phyloP scores from a whole-genome alignment of 805 yeast species.

The Cyberlindnera mrakii region DNA sequence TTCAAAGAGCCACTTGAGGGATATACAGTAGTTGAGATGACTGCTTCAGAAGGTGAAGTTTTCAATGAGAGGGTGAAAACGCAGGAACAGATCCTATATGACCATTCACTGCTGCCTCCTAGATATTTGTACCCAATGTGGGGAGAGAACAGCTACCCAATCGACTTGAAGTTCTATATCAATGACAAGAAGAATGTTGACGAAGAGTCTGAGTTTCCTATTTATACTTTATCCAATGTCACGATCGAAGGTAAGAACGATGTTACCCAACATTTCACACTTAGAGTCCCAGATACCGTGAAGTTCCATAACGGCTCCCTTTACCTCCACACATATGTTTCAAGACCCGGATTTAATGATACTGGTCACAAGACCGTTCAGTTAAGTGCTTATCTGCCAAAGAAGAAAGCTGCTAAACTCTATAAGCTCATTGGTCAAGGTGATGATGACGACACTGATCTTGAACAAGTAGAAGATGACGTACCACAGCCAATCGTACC shows the following conservation, averaged over 20 bases:
- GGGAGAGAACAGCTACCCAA: constrained; percentile 5
- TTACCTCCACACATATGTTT: constrained; percentile 27
- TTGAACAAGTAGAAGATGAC: constrained; percentile 10
- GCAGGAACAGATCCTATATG: constrained; percentile 19
- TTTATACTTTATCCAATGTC: constrained; percentile 6
- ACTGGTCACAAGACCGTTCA: constrained; percentile 19
- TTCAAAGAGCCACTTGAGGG: constrained; percentile 11
- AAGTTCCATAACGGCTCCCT: constrained; percentile 27
- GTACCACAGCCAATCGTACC: constrained; percentile 17
- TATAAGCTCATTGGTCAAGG: constrained; percentile 25
- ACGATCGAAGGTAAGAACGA: constrained; percentile 9
- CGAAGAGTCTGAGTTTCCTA: not conserved
- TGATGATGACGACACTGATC: constrained; percentile 1
- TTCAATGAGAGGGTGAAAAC: constrained; percentile 6
- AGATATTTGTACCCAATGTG: constrained; percentile 18
- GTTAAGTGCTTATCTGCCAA: constrained; percentile 25
- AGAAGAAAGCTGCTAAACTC: constrained; percentile 23
- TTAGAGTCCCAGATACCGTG: constrained; percentile 16
- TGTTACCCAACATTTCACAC: constrained; percentile 6
- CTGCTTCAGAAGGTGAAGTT: constrained; percentile 10
- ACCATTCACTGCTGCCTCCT: constrained; percentile 19
- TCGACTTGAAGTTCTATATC: constrained; percentile 19
- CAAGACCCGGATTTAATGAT: constrained; percentile 15
- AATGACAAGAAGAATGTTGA: constrained; percentile 14
- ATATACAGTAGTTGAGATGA: constrained; percentile 4